Conservation (phyloP, 192 early-diverging fungal species). For the Linnemannia hyalina region DNA sequence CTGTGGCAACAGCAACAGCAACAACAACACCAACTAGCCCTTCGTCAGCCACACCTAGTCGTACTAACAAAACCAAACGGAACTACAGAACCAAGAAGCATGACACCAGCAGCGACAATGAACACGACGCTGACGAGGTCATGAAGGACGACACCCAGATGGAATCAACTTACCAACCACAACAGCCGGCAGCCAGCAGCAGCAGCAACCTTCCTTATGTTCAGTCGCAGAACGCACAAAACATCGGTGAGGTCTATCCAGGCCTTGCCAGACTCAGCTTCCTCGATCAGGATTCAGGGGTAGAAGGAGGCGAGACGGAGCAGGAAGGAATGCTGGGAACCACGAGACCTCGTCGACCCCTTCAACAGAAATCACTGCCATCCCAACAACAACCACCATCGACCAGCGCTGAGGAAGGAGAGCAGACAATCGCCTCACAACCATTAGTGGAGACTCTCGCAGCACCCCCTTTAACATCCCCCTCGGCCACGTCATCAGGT, state of each 20-base stretch:
- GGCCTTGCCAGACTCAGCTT: slow-evolving; percentile 44
- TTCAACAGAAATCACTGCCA: slow-evolving; percentile 18
- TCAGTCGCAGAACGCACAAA: slow-evolving; percentile 50
- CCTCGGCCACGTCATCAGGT: slow-evolving; percentile 25
- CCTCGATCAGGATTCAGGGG: slow-evolving; percentile 30
- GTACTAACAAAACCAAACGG: slow-evolving; percentile 18
- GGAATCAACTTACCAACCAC: background rate
- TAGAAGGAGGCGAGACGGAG: background rate
- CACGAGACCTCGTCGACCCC: slow-evolving; percentile 12
- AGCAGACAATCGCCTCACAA: background rate
- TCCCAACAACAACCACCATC: background rate
- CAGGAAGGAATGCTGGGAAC: background rate
- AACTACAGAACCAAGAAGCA: slow-evolving; percentile 33
- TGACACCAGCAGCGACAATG: slow-evolving; percentile 12
- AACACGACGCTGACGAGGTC: background rate
- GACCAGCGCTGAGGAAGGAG: background rate
- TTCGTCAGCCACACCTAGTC: background rate
- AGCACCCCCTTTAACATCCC: slow-evolving; percentile 25
- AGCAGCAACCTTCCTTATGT: slow-evolving; percentile 22
- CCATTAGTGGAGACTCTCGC: background rate
- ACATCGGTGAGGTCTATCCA: slow-evolving; percentile 45
- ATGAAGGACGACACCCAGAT: background rate
- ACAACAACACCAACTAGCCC: background rate
- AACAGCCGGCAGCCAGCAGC: background rate
- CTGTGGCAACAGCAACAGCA: background rate